phyloP scores from a whole-genome alignment of 202 grass and related monocot species.

The Setaria italica region DNA sequence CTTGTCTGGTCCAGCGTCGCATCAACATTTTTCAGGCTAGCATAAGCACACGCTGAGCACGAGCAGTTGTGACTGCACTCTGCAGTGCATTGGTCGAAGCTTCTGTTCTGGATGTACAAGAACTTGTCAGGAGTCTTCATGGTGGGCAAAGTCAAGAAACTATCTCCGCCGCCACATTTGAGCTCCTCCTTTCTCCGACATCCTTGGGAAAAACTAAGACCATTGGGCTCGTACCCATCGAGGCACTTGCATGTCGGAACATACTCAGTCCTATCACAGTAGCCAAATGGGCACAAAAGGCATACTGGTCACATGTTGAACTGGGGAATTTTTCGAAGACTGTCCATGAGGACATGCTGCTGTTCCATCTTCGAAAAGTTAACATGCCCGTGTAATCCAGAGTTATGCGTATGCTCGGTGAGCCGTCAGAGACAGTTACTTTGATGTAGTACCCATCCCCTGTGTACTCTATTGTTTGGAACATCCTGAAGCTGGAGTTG shows the following conservation, averaged over 20 bases:
- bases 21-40: slow-evolving; percentile 7
- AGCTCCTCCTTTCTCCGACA: slow-evolving; percentile 45
- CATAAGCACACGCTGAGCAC: slow-evolving; percentile 53
- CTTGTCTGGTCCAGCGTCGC: background rate
- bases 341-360: background rate
- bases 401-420: slow-evolving; percentile 21
- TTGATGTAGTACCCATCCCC: slow-evolving; percentile 20
- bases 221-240: slow-evolving; percentile 38
- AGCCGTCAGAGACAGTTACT: slow-evolving; percentile 15
- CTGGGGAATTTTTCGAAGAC: background rate
- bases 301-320: slow-evolving; percentile 36
- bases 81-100: slow-evolving; percentile 46
- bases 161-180: slow-evolving; percentile 8
- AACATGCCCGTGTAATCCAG: slow-evolving; percentile 42
- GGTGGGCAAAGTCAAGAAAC: slow-evolving; percentile 35
- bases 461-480: background rate
- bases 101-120: slow-evolving; percentile 40
- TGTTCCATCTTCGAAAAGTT: slow-evolving; percentile 28
- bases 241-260: slow-evolving; percentile 50
- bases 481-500: too few relatives aligned
- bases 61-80: slow-evolving; percentile 53
- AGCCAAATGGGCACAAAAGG: slow-evolving; percentile 34
- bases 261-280: slow-evolving; percentile 3
- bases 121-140: slow-evolving; percentile 64
- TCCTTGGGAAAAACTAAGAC: slow-evolving; percentile 14